These are phyloP conservation scores for Phialemonium atrogriseum DNA, from an alignment of 2,329 filamentous ascomycete species.

Conservation along the genomic window DNA sequence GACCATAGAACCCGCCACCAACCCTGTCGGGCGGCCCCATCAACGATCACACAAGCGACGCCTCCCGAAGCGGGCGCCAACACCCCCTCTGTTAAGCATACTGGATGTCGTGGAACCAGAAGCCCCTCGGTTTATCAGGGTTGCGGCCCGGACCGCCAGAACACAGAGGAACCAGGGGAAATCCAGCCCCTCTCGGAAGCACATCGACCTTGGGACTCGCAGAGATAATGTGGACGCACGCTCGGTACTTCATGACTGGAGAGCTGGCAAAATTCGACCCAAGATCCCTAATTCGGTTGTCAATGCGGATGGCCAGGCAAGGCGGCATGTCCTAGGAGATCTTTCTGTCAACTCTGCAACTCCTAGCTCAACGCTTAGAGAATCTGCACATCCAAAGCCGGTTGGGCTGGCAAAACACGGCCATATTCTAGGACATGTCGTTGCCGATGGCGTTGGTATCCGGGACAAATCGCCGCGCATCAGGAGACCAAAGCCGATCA, in stretches of 20 bases:
- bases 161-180: slow-evolving; percentile 40
- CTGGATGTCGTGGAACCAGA: slow-evolving; percentile 47
- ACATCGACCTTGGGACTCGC: slow-evolving; percentile 53
- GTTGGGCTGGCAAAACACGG: too few species aligned
- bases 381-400: slow-evolving; percentile 8
- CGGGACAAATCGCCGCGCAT: too few species aligned
- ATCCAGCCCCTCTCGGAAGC: slow-evolving; percentile 45
- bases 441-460: too few species aligned
- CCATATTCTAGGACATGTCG: too few species aligned
- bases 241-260: slow-evolving; percentile 47
- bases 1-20: neutral
- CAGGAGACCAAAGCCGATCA: slow-evolving; percentile 6
- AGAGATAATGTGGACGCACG: slow-evolving; percentile 51
- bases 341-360: slow-evolving; percentile 11
- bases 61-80: slow-evolving; percentile 6
- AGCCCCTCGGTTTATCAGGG: slow-evolving; percentile 50
- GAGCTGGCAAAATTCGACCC: slow-evolving; percentile 39
- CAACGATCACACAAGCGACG: slow-evolving; percentile 4
- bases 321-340: slow-evolving; percentile 14
- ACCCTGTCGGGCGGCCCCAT: neutral
- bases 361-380: too few species aligned
- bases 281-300: slow-evolving; percentile 7
- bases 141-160: slow-evolving; percentile 51
- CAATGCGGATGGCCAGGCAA: slow-evolving; percentile 2
- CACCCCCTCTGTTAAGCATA: slow-evolving; percentile 47